Conservation (phyloP, 2,329 filamentous ascomycete species). For the Paecilomyces niveus region DNA sequence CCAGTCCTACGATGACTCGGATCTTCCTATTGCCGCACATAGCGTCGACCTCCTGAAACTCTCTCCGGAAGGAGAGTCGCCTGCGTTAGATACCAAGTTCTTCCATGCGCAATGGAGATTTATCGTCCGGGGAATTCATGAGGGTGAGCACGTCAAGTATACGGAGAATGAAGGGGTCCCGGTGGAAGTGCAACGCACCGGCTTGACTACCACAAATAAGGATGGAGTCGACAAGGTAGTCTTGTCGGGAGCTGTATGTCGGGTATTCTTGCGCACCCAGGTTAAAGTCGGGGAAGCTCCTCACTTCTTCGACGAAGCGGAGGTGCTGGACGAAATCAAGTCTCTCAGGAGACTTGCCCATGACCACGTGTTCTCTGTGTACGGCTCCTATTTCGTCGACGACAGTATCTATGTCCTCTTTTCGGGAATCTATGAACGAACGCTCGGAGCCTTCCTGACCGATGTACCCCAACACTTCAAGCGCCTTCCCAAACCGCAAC, state of each 20-base stretch:
- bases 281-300: conserved; percentile 30
- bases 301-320: conserved; percentile 31
- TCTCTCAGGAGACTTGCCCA: conserved; percentile 33
- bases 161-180: conserved; percentile 54
- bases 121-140: conserved; percentile 48
- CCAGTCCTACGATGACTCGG: conserved; percentile 55
- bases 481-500: conserved; percentile 32
- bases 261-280: conserved; percentile 30
- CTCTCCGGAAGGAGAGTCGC: conserved; percentile 39
- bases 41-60: conserved; percentile 49
- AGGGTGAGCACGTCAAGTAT: conserved; percentile 52
- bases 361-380: conserved; percentile 38
- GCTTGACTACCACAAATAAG: conserved; percentile 24
- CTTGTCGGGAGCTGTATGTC: conserved; percentile 28
- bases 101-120: conserved; percentile 55
- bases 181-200: conserved; percentile 45
- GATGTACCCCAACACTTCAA: conserved; percentile 37
- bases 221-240: conserved; percentile 35
- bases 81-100: conserved; percentile 47
- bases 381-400: conserved; percentile 38
- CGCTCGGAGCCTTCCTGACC: conserved; percentile 35
- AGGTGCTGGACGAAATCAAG: conserved; percentile 34
- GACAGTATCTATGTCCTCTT: conserved; percentile 38
- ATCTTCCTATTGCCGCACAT: conserved; percentile 51
- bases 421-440: conserved; percentile 33